A percentile compares a stretch with the other conserved stretches of the same genome.
Conservation (phyloP, 768 basidiomycete genomes). For the Lactifluus rugatus region DNA sequence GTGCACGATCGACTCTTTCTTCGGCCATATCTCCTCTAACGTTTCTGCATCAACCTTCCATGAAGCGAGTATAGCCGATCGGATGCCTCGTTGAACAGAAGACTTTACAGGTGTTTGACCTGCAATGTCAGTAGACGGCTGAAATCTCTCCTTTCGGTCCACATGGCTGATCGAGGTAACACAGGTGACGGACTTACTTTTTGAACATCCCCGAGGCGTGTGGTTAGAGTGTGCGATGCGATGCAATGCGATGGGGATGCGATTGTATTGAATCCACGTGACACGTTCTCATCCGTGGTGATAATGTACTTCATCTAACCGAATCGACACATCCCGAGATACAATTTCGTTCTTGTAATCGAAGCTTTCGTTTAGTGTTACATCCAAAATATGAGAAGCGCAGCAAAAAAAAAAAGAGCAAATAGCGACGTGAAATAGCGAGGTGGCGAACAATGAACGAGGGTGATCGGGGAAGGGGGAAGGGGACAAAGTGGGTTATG, state of each 20-base stretch:
- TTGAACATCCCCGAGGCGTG: slow-evolving; percentile 50
- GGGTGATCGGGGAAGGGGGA: not conserved
- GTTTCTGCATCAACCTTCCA: slow-evolving; percentile 74
- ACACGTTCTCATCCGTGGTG: not conserved
- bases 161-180: not conserved
- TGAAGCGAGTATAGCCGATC: slow-evolving; percentile 68
- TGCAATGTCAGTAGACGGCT: slow-evolving; percentile 69
- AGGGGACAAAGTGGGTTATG: slow-evolving; percentile 9
- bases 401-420: slow-evolving; percentile 17
- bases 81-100: slow-evolving; percentile 85
- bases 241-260: not conserved
- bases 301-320: not conserved
- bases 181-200: slow-evolving; percentile 38
- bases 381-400: slow-evolving; percentile 16
- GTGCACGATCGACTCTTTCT: slow-evolving; percentile 90
- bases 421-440: slow-evolving; percentile 17
- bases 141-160: slow-evolving; percentile 40
- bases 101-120: slow-evolving; percentile 88
- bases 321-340: slow-evolving; percentile 19
- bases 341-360: slow-evolving; percentile 19
- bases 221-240: not conserved
- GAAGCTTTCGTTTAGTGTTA: slow-evolving; percentile 16
- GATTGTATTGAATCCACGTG: not conserved
- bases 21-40: slow-evolving; percentile 92
- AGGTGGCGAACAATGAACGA: slow-evolving; percentile 5